Percentiles rank a stretch among this genome's conserved stretches.
These are phyloP conservation scores for Ganoderma lucidum DNA, from an alignment of 1,284 basidiomycete genomes.

Conservation along the genomic window DNA sequence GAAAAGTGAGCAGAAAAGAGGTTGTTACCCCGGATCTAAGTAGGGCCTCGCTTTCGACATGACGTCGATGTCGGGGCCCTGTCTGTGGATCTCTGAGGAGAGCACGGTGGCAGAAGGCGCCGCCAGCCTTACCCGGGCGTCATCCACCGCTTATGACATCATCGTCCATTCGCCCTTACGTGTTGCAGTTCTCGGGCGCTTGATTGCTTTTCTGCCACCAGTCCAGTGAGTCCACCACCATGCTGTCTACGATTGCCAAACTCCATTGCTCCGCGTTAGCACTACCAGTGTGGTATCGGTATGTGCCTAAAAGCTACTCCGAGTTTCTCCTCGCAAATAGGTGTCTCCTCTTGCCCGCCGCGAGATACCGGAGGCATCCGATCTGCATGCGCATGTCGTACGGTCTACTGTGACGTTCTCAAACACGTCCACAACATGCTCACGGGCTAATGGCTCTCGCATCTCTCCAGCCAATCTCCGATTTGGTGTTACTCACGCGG, in stretches of 20 bases:
- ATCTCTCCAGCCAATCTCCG: not conserved
- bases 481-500: not conserved
- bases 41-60: not conserved
- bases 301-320: too few species aligned
- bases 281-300: too few species aligned
- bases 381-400: not conserved
- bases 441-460: not conserved
- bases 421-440: not conserved
- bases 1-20: not conserved
- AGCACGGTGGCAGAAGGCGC: constrained; percentile 16
- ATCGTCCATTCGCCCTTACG: not conserved
- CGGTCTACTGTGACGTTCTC: not conserved
- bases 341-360: not conserved
- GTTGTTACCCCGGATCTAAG: not conserved
- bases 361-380: not conserved
- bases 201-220: not conserved
- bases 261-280: too few species aligned
- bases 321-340: too few species aligned
- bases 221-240: too few species aligned
- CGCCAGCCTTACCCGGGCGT: constrained; percentile 1
- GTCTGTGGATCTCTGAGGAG: not conserved
- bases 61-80: constrained; percentile 7
- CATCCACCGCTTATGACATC: not conserved
- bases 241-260: too few species aligned
- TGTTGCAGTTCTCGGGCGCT: not conserved